Conservation (phyloP, 1,139 yeast species). For the Lodderomyces parapsilosis region DNA sequence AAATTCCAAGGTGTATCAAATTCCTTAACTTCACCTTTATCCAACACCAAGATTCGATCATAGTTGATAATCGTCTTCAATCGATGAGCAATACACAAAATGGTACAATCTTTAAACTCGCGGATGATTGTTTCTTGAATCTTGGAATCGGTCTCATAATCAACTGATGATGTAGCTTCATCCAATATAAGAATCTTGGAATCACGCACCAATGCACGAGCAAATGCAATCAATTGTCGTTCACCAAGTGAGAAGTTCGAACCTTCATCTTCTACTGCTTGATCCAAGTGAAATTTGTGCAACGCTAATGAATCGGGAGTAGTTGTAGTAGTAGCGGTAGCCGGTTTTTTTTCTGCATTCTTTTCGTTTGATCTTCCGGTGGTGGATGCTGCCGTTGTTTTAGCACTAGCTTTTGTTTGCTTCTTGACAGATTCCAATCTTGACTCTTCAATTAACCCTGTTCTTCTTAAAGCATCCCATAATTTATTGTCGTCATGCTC, state of each 20-base stretch:
- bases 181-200: slow-evolving; percentile 39
- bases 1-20: slow-evolving; percentile 51
- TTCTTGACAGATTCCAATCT: slow-evolving; percentile 22
- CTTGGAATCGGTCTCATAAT: slow-evolving; percentile 43
- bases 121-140: slow-evolving; percentile 34
- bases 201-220: slow-evolving; percentile 40
- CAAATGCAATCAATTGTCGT: slow-evolving; percentile 41
- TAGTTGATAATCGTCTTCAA: slow-evolving; percentile 39
- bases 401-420: slow-evolving; percentile 13
- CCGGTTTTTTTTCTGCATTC: too few species aligned
- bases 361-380: slow-evolving; percentile 9
- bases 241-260: slow-evolving; percentile 42
- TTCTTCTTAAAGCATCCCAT: slow-evolving; percentile 36
- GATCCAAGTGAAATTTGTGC: slow-evolving; percentile 42
- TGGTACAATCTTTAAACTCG: slow-evolving; percentile 38
- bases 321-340: slow-evolving; percentile 10
- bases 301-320: slow-evolving; percentile 9
- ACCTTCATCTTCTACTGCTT: slow-evolving; percentile 41
- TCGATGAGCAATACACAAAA: slow-evolving; percentile 43
- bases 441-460: slow-evolving; percentile 27
- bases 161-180: slow-evolving; percentile 45
- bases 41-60: slow-evolving; percentile 38
- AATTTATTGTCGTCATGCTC: slow-evolving; percentile 30
- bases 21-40: slow-evolving; percentile 56
- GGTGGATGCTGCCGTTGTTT: slow-evolving; percentile 3